Conservation (phyloP, 768 basidiomycete species). For the Boletus subparvulus region DNA sequence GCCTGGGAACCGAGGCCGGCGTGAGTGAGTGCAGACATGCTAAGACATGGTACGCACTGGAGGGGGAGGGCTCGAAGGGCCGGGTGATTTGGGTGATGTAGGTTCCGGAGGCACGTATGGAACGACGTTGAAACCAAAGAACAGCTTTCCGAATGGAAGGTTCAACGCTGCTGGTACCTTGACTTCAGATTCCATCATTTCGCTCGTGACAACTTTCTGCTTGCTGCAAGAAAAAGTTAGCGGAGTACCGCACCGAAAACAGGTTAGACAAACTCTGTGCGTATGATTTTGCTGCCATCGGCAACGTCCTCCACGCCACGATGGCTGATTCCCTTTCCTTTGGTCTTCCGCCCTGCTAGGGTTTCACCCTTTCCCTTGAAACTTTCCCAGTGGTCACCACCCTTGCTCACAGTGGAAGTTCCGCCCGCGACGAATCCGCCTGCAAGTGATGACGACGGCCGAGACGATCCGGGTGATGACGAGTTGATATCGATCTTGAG, state of each 20-base stretch:
- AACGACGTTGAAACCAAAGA: constrained; percentile 90
- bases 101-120: constrained; percentile 58
- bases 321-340: constrained; percentile 89
- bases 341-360: constrained; percentile 85
- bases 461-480: constrained; percentile 80
- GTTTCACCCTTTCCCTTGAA: constrained; percentile 97
- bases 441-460: constrained; percentile 72
- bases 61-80: constrained; percentile 30
- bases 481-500: constrained; percentile 91
- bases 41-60: constrained; percentile 25
- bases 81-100: constrained; percentile 24
- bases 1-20: constrained; percentile 26
- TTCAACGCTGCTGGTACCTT: constrained; percentile 89
- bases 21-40: background rate
- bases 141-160: constrained; percentile 90
- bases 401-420: constrained; percentile 63
- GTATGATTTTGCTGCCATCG: constrained; percentile 81
- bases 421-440: constrained; percentile 60
- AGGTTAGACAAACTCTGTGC: constrained; percentile 72
- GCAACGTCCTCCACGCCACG: constrained; percentile 79
- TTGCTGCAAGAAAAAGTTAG: constrained; percentile 49
- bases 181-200: constrained; percentile 65
- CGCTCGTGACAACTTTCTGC: constrained; percentile 80
- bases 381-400: constrained; percentile 85
- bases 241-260: background rate